phyloP scores from a whole-genome alignment of 1,284 basidiomycete species.

The Pulchroboletus neoregius region DNA sequence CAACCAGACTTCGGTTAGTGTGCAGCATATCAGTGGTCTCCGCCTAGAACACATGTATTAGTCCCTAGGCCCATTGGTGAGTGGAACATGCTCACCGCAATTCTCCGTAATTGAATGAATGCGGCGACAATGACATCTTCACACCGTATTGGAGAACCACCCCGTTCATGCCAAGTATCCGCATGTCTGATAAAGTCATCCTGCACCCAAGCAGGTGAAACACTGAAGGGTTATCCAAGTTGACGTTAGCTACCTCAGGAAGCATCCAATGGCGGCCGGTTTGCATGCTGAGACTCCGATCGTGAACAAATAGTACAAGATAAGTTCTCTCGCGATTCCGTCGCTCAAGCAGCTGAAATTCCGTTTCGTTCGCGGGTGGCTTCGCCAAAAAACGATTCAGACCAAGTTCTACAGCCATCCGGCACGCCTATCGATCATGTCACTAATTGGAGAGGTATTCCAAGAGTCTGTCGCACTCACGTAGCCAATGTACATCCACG shows the following conservation, averaged over 20 bases:
- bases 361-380: constrained; percentile 55
- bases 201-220: constrained; percentile 21
- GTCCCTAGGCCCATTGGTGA: constrained; percentile 2
- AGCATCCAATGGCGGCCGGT: constrained; percentile 83
- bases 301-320: constrained; percentile 77
- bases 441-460: constrained; percentile 6
- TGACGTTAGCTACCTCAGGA: constrained; percentile 46
- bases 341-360: constrained; percentile 62
- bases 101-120: constrained; percentile 68
- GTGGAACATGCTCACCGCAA: constrained; percentile 51
- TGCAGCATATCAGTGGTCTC: constrained; percentile 74
- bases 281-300: constrained; percentile 77
- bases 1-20: constrained; percentile 45
- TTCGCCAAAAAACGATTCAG: constrained; percentile 62
- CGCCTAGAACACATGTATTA: constrained; percentile 40
- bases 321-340: constrained; percentile 80
- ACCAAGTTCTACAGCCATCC: constrained; percentile 78
- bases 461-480: constrained; percentile 38
- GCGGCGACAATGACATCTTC: constrained; percentile 77
- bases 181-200: constrained; percentile 69
- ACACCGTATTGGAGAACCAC: constrained; percentile 52
- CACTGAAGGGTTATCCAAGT: constrained; percentile 1
- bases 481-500: constrained; percentile 82
- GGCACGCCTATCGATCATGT: constrained; percentile 55
- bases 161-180: constrained; percentile 63